phyloP scores from a whole-genome alignment of 768 basidiomycete species.

The Lentinula detonsa region DNA sequence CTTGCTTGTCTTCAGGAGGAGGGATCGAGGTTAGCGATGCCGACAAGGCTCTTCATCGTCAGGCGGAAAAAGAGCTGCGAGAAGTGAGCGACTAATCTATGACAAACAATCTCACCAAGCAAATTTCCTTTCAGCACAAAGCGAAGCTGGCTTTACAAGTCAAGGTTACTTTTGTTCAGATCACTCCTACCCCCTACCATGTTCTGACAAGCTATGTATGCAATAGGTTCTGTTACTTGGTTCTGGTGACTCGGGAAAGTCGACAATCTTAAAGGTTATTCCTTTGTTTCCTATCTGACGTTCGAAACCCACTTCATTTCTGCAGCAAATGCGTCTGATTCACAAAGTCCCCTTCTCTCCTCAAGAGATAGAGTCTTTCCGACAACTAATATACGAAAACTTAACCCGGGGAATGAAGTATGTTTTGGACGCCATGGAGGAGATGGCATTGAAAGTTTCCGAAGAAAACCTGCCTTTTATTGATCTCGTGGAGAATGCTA shows the following conservation, averaged over 20 bases:
- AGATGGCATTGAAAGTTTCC: constrained; percentile 72
- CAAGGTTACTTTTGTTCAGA: constrained; percentile 42
- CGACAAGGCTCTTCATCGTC: constrained; percentile 57
- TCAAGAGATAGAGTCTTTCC: constrained; percentile 81
- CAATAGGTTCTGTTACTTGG: constrained; percentile 79
- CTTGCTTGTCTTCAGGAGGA: constrained; percentile 63
- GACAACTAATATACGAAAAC: constrained; percentile 92
- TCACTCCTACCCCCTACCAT: constrained; percentile 2
- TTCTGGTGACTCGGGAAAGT: constrained; percentile 92
- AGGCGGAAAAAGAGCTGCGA: constrained; percentile 72
- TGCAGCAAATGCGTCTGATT: constrained; percentile 94
- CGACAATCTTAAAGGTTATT: constrained; percentile 78
- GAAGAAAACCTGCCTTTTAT: constrained; percentile 55
- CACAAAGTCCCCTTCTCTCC: constrained; percentile 80
- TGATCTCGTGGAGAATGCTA: constrained; percentile 58
- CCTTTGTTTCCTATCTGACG: background rate
- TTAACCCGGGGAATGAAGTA: constrained; percentile 79
- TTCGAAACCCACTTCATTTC: background rate
- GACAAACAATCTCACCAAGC: background rate
- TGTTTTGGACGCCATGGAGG: constrained; percentile 84
- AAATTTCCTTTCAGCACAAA: constrained; percentile 52
- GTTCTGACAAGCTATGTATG: background rate
- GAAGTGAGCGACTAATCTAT: constrained; percentile 41
- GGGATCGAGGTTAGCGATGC: constrained; percentile 60
- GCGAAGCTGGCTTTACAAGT: constrained; percentile 65